These are phyloP conservation scores for Drosera spatulata DNA, from an alignment of 179 eudicot genomes.

Conservation along the genomic window DNA sequence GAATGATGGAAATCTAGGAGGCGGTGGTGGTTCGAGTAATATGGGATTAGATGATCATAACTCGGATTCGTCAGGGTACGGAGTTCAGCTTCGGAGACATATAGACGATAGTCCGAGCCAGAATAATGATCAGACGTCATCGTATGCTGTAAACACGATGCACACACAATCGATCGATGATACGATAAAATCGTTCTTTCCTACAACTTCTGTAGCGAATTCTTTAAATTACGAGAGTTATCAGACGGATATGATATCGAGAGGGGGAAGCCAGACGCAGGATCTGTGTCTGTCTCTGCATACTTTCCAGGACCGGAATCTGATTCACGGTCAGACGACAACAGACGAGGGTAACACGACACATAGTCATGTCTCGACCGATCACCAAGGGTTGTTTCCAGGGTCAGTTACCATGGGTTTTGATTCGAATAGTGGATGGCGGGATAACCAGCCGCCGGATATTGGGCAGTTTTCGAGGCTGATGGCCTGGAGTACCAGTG, in stretches of 20 bases:
- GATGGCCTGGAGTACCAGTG: slow-evolving; percentile 17
- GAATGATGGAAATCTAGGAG: too few relatives aligned
- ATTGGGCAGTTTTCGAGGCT: slow-evolving; percentile 21
- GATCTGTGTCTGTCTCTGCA: slow-evolving; percentile 58
- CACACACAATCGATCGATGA: slow-evolving; percentile 5
- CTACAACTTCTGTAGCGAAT: slow-evolving; percentile 11
- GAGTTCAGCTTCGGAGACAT: too few relatives aligned
- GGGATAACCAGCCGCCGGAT: slow-evolving; percentile 7
- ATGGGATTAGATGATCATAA: too few relatives aligned
- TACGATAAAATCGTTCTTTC: slow-evolving; percentile 39
- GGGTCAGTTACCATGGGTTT: slow-evolving; percentile 12
- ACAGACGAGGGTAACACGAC: slow-evolving; percentile 5
- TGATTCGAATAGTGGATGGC: slow-evolving; percentile 18
- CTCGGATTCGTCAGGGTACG: too few relatives aligned
- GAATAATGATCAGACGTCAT: background rate
- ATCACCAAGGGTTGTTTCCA: slow-evolving; percentile 8
- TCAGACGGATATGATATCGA: slow-evolving; percentile 23
- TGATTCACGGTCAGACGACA: background rate
- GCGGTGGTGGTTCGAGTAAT: too few relatives aligned
- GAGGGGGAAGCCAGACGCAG: slow-evolving; percentile 13
- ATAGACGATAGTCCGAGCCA: background rate
- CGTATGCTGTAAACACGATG: background rate
- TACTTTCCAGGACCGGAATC: slow-evolving; percentile 21
- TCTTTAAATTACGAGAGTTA: slow-evolving; percentile 26
- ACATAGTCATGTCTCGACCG: slow-evolving; percentile 1